Percentiles rank a stretch among this genome's conserved stretches.
phyloP scores from a whole-genome alignment of 495 filamentous ascomycete genomes.

The Trichoderma asperelloides region DNA sequence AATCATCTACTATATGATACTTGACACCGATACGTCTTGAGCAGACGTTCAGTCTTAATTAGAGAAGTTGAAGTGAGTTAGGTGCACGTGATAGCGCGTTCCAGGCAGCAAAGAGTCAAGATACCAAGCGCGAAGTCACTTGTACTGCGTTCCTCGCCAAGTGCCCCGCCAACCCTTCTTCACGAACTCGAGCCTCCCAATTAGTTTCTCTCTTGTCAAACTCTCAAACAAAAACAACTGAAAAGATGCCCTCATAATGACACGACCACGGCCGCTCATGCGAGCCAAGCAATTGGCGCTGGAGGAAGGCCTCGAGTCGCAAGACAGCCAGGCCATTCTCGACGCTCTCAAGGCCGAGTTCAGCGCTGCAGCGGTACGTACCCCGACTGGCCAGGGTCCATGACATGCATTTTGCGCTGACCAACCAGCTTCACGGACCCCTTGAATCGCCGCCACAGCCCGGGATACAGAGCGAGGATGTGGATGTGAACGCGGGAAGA shows the following conservation, averaged over 20 bases:
- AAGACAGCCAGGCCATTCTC: constrained; percentile 11
- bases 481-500: not conserved
- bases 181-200: not conserved
- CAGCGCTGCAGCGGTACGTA: constrained; percentile 5
- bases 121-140: too few relatives aligned
- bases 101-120: not conserved
- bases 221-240: not conserved
- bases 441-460: not conserved
- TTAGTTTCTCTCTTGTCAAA: not conserved
- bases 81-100: constrained; percentile 1
- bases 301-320: not conserved
- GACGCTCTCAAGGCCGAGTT: constrained; percentile 1
- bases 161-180: not conserved
- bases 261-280: not conserved
- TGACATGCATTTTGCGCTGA: not conserved
- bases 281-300: constrained; percentile 3
- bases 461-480: not conserved
- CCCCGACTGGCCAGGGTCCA: not conserved
- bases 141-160: not conserved
- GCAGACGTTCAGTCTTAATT: too few relatives aligned
- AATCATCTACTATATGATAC: too few relatives aligned
- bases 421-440: not conserved
- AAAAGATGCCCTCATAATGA: not conserved
- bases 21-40: too few relatives aligned
- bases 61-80: not conserved